Evolutionary conservation across 306 rosid species (phyloP), one percentile per base, ranked within the genome.

Genomic region (Chamaecrista fasciculata): DNA sequence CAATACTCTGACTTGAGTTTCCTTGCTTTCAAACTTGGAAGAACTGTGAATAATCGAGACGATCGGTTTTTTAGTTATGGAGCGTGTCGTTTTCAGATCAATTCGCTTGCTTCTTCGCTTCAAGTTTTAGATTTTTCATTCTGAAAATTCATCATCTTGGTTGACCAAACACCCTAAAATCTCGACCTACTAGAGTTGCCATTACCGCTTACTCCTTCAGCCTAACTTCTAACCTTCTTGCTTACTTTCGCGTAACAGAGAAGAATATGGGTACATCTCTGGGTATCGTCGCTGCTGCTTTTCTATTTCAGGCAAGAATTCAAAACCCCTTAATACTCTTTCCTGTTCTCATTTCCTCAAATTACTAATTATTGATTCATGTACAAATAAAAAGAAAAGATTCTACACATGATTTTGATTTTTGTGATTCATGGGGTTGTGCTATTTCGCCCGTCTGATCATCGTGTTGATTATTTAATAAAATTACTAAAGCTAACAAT

Each of bases 221-320:
- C 24, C 18, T 15, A 18, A 46, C 9, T 18, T 10, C 20, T 8
- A 23, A 12, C 14, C 14, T 15, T 8, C 33, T 8, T 5, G 2
- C 21, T 40, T 21, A 14, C 15, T 63, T 42, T 63, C 24, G 4
- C 21, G 24, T 19, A 11, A 15, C 61, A 56, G 14, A 12, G 39
- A 11, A 9, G 39, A 52, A 44, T 4, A 77, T 70, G 67, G 47
- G 33, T 20, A 42, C 69, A 26, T 61, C 57, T 61, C 39, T 29
- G 66, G 63, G 82, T 18, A 15, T 72, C 61, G 62, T 84, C 51
- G 39, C 77, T 52, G 57, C 81, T 50, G 53, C 71, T 14, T 51
- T 63, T 69, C 67, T 85, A 19, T 67, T 88, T 34, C 97, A 83
- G 89, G 97, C 56, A 77, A 71, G 37, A 40, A 57, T 20, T 49